These are phyloP conservation scores for Nemania sp. DNA, from an alignment of 2,329 filamentous ascomycete species.

Conservation along the genomic window DNA sequence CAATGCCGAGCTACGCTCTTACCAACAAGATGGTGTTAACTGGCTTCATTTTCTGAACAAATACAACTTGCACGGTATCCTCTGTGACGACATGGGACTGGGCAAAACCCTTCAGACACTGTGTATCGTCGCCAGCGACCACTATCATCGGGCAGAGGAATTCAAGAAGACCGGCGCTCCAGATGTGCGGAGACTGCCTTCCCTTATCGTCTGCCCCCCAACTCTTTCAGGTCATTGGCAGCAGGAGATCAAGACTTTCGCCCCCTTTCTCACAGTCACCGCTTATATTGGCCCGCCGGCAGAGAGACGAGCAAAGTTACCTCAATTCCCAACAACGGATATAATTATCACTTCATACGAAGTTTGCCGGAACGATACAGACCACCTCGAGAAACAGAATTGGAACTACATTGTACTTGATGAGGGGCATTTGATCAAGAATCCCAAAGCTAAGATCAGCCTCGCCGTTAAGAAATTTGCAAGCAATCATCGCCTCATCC, in stretches of 20 bases:
- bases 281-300: slow-evolving; percentile 88
- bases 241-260: slow-evolving; percentile 94
- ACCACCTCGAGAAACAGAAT: slow-evolving; percentile 76
- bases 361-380: slow-evolving; percentile 94
- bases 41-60: slow-evolving; percentile 98
- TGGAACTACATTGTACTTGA: slow-evolving; percentile 99
- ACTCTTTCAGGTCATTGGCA: slow-evolving; percentile 98
- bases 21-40: slow-evolving; percentile 98
- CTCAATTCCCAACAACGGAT: slow-evolving; percentile 75
- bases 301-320: slow-evolving; percentile 73
- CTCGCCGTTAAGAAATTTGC: slow-evolving; percentile 85
- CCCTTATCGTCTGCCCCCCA: slow-evolving; percentile 92
- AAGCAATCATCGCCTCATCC: slow-evolving; percentile 92
- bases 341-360: slow-evolving; percentile 98
- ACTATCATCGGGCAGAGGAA: slow-evolving; percentile 89
- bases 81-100: slow-evolving; percentile 98
- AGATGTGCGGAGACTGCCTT: slow-evolving; percentile 80
- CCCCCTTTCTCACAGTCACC: slow-evolving; percentile 86
- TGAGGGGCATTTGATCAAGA: slow-evolving; percentile 98
- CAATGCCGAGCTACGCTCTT: slow-evolving; percentile 93
- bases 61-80: slow-evolving; percentile 95
- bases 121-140: slow-evolving; percentile 97
- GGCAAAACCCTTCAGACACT: slow-evolving; percentile 97
- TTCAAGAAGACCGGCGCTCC: slow-evolving; percentile 78
- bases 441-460: slow-evolving; percentile 94